A percentile compares a stretch with the other conserved stretches of the same genome.
Conservation (phyloP, 2,329 filamentous ascomycete genomes). For the Pyrenophora seminiperda region DNA sequence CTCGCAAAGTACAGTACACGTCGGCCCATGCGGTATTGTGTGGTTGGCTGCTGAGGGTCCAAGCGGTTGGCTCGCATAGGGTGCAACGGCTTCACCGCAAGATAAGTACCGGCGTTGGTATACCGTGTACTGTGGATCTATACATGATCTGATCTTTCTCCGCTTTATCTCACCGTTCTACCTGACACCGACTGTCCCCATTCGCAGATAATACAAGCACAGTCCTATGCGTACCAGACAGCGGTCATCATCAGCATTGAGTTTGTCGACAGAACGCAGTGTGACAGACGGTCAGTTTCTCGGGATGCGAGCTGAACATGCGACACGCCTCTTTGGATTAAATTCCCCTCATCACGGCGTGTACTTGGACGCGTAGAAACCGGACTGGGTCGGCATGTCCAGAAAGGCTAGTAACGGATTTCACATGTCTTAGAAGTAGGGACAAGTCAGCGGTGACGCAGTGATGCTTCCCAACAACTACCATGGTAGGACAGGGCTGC, state of each 20-base stretch:
- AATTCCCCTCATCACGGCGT: not conserved
- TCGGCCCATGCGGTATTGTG: not conserved
- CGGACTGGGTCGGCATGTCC: not conserved
- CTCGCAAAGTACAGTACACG: constrained; percentile 13
- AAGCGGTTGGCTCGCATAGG: not conserved
- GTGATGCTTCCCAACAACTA: not conserved
- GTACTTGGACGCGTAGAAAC: not conserved
- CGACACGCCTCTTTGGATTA: not conserved
- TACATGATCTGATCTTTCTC: not conserved
- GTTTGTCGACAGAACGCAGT: constrained; percentile 1
- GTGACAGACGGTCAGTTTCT: constrained; percentile 1
- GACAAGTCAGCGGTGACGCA: not conserved
- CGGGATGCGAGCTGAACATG: constrained; percentile 7
- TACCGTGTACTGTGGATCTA: not conserved
- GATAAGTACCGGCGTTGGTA: not conserved
- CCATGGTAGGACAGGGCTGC: not conserved
- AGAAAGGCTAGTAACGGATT: not conserved
- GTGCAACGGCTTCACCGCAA: not conserved
- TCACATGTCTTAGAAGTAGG: not conserved
- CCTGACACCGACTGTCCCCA: not conserved
- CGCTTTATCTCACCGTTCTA: not conserved
- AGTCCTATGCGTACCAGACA: not conserved
- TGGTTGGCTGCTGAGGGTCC: constrained; percentile 16
- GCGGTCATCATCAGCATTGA: not conserved
- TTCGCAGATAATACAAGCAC: constrained; percentile 4